These are phyloP conservation scores for Psilocybe azurescens DNA, from an alignment of 768 basidiomycete genomes.

Conservation along the genomic window DNA sequence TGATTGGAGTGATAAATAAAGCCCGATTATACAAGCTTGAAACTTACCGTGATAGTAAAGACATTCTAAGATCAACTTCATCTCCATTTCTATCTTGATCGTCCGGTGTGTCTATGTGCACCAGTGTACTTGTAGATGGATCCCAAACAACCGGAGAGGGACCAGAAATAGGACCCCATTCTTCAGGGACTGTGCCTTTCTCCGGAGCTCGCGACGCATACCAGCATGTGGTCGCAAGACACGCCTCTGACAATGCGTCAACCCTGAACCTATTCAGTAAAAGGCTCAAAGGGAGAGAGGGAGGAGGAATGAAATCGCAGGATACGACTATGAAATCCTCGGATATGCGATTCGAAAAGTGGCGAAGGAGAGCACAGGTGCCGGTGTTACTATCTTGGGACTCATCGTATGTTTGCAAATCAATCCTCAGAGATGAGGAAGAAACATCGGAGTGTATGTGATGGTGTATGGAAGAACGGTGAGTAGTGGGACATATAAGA, in stretches of 20 bases:
- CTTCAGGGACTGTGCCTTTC: constrained; percentile 61
- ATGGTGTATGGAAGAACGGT: constrained; percentile 78
- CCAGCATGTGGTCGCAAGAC: constrained; percentile 74
- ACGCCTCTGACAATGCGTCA: constrained; percentile 65
- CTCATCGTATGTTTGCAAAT: constrained; percentile 83
- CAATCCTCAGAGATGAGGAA: constrained; percentile 70
- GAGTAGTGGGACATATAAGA: constrained; percentile 81
- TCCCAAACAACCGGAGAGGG: constrained; percentile 71
- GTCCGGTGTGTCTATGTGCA: constrained; percentile 77
- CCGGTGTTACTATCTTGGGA: constrained; percentile 67
- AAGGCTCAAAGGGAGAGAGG: constrained; percentile 66
- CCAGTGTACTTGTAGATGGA: constrained; percentile 62
- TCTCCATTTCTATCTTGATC: constrained; percentile 70
- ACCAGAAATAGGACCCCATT: constrained; percentile 61
- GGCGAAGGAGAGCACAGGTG: constrained; percentile 76
- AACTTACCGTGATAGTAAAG: constrained; percentile 67
- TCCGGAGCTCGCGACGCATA: constrained; percentile 55
- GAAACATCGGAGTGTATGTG: constrained; percentile 83
- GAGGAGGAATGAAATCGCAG: constrained; percentile 88
- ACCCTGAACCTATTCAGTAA: constrained; percentile 85
- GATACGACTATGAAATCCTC: constrained; percentile 90
- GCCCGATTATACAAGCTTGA: background rate
- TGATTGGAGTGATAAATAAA: constrained; percentile 30
- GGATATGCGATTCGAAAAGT: constrained; percentile 77
- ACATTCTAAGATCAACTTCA: constrained; percentile 78